Base-by-base conservation (phyloP, 768 basidiomycete genomes). In the Lactarius trivialis region DNA sequence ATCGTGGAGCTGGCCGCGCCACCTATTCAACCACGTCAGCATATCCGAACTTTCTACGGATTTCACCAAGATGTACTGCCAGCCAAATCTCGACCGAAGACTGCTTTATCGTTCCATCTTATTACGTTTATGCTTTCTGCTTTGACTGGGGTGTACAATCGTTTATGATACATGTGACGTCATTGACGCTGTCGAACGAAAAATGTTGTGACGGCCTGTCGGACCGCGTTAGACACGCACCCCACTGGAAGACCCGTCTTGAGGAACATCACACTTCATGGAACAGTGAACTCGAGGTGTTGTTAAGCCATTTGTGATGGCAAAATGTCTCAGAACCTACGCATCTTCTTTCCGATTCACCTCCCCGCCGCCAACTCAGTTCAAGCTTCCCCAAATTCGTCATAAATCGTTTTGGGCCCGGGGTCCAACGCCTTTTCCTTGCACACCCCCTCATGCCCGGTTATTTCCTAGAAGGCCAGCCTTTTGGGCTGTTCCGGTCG, bases 401-500 rank as follows among this genome's bases (percentile, higher is more conserved):
- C 74, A 71, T 60, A 64, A 71, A n/a, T 71, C 75, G 14, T 65
- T 56, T 45, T 71, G 67, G 53, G 55, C 63, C 37, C 64, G 48
- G 41, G 64, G 59, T 30, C 61, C 53, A 55, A 63, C 45, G 55
- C 76, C 75, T 65, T 76, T 78, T 68, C 72, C 73, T 26, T 73
- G 69, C 55, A 68, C 73, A 14, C 72, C 76, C 21, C 61, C 69
- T 37, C 65, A 65, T 56, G 68, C 72, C 55, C 73, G 70, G 55
- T 62, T 69, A 11, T 65, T 71, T 63, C 63, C 71, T 26, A 70
- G 74, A 37, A 69, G 45, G 24, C 73, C 57, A 8, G 48, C 43
- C 28, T 70, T 83, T 56, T 88, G 85, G 85, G 68, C 83, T 14
- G 65, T 82, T 33, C 86, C 88, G 0, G 66, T 85, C 4, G 77